Evolutionary conservation across 495 filamentous ascomycete species (phyloP), one percentile per base, ranked within the genome.

Genomic region (Immersiella caudata): DNA sequence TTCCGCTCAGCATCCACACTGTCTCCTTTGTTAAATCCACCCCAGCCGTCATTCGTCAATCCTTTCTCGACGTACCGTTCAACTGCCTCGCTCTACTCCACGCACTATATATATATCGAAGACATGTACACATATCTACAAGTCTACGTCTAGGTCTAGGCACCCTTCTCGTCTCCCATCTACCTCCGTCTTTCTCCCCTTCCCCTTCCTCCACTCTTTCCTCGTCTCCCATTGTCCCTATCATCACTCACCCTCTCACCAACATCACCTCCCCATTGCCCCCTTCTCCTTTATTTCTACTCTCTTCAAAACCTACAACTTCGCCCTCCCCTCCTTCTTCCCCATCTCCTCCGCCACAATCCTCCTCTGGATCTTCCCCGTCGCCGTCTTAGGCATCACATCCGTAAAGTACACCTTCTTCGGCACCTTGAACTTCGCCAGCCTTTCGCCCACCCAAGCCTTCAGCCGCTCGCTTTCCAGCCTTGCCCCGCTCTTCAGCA

Each of bases 331-430:
- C 26, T 83, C 81, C 70, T 81, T 74, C 78, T 87, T 90, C 73
- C 86, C 78, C 90, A 95, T 94, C 16, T 84, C 82, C 77, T 94
- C 89, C 6, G 92, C 92, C 12, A 94, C 91, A 67, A 91, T 89
- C 35, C 91, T 83, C 62, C 92, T 79, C 78, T 94, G 92, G 61
- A 94, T 88, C 81, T 94, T 96, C 27, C 92, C 92, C 8, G 92
- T 96, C n/a, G 92, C 90, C 24, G 92, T 96, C 81, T 94, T 94
- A 40, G 92, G 92, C 86, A 95, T 94, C 64, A 87, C 78, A 62
- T 91, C 82, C 6, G 90, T 91, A 68, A 93, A 92, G 78, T 88
- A 94, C 26, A 94, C 90, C 85, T 90, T 87, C 79, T 91, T 93
- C 0, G 92, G 92, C n/a, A 92, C 82, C 82, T 96, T 96, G 73